These are phyloP conservation scores for Melanopsichium pennsylvanicum DNA, from an alignment of 1,284 basidiomycete genomes.

Conservation along the genomic window DNA sequence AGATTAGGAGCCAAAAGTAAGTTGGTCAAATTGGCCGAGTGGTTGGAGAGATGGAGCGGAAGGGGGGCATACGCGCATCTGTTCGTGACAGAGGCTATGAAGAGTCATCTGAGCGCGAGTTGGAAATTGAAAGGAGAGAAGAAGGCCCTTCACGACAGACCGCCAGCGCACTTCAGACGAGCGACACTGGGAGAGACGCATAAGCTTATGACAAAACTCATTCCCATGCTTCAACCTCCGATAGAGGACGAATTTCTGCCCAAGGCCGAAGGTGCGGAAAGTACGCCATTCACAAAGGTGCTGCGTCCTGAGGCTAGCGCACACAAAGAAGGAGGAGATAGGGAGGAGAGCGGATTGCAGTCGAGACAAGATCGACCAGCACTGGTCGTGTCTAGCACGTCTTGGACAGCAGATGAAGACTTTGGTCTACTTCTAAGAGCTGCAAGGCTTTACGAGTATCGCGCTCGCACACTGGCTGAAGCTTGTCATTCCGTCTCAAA, in stretches of 20 bases:
- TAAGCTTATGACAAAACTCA: conserved; percentile 26
- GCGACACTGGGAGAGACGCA: conserved; percentile 33
- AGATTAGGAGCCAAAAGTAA: conserved; percentile 75
- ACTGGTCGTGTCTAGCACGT: conserved; percentile 88
- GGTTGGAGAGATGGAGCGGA: conserved; percentile 54
- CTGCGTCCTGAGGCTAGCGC: too few relatives aligned
- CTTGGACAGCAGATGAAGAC: conserved; percentile 98
- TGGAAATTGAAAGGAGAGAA: conserved; percentile 72
- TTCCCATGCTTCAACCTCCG: conserved; percentile 14
- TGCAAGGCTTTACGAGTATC: conserved; percentile 72
- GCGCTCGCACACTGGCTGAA: conserved; percentile 65
- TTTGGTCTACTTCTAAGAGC: conserved; percentile 75
- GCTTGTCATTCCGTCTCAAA: not conserved
- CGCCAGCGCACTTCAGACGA: conserved; percentile 24
- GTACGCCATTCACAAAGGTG: conserved; percentile 50
- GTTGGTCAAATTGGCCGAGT: conserved; percentile 73
- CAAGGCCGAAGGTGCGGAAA: not conserved
- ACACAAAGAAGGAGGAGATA: not conserved
- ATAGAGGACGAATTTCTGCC: conserved; percentile 36
- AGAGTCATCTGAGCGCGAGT: conserved; percentile 73
- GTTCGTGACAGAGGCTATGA: conserved; percentile 92
- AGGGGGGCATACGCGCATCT: conserved; percentile 81
- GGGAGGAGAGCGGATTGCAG: not conserved
- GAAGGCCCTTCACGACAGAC: conserved; percentile 69
- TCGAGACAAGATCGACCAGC: conserved; percentile 73